These are phyloP conservation scores for Flammula alnicola DNA, from an alignment of 1,284 basidiomycete genomes.

Conservation along the genomic window DNA sequence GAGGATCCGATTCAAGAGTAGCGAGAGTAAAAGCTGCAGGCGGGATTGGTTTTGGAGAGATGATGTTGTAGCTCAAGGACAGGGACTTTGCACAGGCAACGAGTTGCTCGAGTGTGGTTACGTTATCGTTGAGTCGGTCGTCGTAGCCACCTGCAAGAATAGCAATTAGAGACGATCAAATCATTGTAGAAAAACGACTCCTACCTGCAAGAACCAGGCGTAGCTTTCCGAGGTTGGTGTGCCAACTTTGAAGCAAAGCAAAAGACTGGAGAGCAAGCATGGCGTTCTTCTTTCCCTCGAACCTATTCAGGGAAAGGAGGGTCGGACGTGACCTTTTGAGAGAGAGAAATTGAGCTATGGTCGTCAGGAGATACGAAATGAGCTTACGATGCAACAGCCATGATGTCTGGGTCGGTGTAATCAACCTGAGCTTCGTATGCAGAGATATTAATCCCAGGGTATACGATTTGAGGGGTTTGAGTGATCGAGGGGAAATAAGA, in stretches of 20 bases:
- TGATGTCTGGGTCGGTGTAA: conserved; percentile 52
- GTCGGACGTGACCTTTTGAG: conserved; percentile 68
- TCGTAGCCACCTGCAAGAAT: conserved; percentile 58
- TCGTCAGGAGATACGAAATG: not conserved
- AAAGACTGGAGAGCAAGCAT: conserved; percentile 85
- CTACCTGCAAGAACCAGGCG: conserved; percentile 83
- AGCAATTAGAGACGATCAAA: conserved; percentile 1
- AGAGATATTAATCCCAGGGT: conserved; percentile 88
- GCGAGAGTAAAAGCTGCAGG: conserved; percentile 36
- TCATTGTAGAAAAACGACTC: conserved; percentile 14
- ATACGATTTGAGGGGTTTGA: conserved; percentile 75
- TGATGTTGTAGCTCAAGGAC: conserved; percentile 59
- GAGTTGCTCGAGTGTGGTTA: conserved; percentile 45
- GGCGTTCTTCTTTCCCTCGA: conserved; percentile 95
- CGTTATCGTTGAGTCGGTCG: conserved; percentile 50
- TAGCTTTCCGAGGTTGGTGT: conserved; percentile 30
- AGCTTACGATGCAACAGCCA: conserved; percentile 71
- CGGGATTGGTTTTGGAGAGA: conserved; percentile 44
- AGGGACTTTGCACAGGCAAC: conserved; percentile 57
- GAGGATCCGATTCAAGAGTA: conserved; percentile 49
- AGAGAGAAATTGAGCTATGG: conserved; percentile 1
- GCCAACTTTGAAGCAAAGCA: conserved; percentile 45
- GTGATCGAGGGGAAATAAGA: conserved; percentile 76
- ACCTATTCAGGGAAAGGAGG: conserved; percentile 91
- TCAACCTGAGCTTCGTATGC: conserved; percentile 62